Conservation (phyloP, 805 yeast genomes). For the Pichia manshurica region DNA sequence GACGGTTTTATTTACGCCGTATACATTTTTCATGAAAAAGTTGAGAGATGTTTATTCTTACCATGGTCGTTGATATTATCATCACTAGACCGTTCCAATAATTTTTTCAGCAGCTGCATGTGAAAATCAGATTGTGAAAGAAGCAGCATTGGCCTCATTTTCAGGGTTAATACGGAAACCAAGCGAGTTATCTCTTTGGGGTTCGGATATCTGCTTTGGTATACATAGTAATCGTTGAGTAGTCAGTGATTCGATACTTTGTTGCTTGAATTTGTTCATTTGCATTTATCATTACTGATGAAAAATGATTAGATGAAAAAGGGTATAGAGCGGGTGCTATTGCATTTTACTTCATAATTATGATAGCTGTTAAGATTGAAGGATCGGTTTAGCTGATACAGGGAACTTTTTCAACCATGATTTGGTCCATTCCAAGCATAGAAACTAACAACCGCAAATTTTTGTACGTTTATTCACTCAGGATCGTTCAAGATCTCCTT, state of each 20-base stretch:
- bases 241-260: conserved; percentile 1
- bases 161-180: neutral
- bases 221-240: conserved; percentile 1
- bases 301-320: neutral
- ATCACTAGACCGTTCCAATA: neutral
- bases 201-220: neutral
- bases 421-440: neutral
- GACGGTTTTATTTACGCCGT: no score
- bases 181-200: neutral
- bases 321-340: no score
- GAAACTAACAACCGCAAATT: conserved; percentile 8
- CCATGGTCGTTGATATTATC: neutral
- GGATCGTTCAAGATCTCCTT: conserved; percentile 31
- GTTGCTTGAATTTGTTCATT: neutral
- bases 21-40: no score
- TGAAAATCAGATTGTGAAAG: neutral
- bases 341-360: no score
- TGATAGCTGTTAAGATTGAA: no score
- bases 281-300: neutral
- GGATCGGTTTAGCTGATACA: neutral
- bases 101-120: neutral
- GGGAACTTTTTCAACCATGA: neutral
- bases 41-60: no score
- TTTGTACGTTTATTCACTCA: conserved; percentile 6
- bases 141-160: no score